phyloP scores from a whole-genome alignment of 805 yeast species.

The Wickerhamomyces kurtzmanii region DNA sequence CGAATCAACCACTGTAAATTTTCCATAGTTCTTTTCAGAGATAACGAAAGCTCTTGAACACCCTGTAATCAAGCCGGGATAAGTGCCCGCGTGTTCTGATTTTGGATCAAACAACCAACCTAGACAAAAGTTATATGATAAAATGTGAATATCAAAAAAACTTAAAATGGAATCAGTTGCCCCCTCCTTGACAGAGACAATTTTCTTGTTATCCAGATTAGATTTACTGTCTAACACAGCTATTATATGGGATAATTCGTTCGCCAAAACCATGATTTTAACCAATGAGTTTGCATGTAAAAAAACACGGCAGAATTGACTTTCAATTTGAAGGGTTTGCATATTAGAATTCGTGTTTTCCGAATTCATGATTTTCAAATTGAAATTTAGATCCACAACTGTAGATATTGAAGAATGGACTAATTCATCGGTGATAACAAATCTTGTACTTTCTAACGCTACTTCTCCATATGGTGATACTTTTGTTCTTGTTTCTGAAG shows the following conservation, averaged over 20 bases:
- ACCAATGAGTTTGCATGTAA: conserved; percentile 42
- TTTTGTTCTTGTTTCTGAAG: no score
- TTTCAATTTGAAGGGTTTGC: conserved; percentile 45
- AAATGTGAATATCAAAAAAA: conserved; percentile 44
- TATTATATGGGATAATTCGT: conserved; percentile 9
- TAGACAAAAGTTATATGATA: conserved; percentile 56
- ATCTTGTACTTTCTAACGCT: conserved; percentile 15
- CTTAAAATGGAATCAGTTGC: conserved; percentile 5
- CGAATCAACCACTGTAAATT: conserved; percentile 57
- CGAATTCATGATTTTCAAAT: conserved; percentile 31
- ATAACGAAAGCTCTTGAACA: conserved; percentile 65
- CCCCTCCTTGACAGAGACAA: background rate
- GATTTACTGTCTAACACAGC: background rate
- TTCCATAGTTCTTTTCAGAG: conserved; percentile 52
- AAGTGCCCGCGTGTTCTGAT: conserved; percentile 19
- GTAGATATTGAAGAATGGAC: conserved; percentile 28
- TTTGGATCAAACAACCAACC: conserved; percentile 67
- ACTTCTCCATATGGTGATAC: conserved; percentile 16
- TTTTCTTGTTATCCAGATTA: no score
- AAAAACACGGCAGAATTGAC: conserved; percentile 48
- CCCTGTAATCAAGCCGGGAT: conserved; percentile 74
- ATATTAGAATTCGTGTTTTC: conserved; percentile 16
- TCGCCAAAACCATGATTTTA: conserved; percentile 25
- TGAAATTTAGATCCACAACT: conserved; percentile 35
- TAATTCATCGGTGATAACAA: conserved; percentile 17